A percentile compares a stretch with the other conserved stretches of the same genome.
Evolutionary conservation across 768 basidiomycete species (phyloP).

Genomic region (Leccinum truebloodii): DNA sequence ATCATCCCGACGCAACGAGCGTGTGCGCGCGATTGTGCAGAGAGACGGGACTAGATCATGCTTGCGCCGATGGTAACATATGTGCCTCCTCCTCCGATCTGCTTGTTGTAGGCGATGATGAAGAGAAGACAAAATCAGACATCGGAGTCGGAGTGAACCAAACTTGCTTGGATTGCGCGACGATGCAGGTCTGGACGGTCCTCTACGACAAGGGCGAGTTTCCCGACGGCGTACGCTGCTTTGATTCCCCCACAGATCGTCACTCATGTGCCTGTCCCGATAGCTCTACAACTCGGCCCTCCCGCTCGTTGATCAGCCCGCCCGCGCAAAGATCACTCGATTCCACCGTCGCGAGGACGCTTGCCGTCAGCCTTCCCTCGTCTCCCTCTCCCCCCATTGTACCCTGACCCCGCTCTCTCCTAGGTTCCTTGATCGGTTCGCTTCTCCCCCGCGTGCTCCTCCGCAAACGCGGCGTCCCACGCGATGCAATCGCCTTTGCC

Average conservation of each 20-base stretch:
- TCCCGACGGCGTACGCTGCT: slow-evolving; percentile 37
- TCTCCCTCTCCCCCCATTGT: neutral
- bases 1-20: slow-evolving; percentile 68
- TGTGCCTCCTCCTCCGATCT: slow-evolving; percentile 91
- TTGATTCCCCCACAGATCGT: neutral
- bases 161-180: slow-evolving; percentile 12
- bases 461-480: slow-evolving; percentile 53
- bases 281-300: slow-evolving; percentile 69
- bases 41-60: slow-evolving; percentile 55
- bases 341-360: slow-evolving; percentile 76
- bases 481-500: slow-evolving; percentile 50
- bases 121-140: slow-evolving; percentile 71
- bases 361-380: slow-evolving; percentile 49
- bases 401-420: slow-evolving; percentile 1
- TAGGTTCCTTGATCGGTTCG: slow-evolving; percentile 81
- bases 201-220: slow-evolving; percentile 37
- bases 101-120: slow-evolving; percentile 49
- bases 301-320: slow-evolving; percentile 54
- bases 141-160: slow-evolving; percentile 24
- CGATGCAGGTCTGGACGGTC: slow-evolving; percentile 47
- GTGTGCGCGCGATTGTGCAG: neutral
- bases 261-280: neutral
- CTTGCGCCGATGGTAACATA: slow-evolving; percentile 81
- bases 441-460: slow-evolving; percentile 69
- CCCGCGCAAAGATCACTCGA: slow-evolving; percentile 55